These are phyloP conservation scores for Aspergillus oerlinghausenensis DNA, from an alignment of 2,329 filamentous ascomycete genomes.

Conservation along the genomic window DNA sequence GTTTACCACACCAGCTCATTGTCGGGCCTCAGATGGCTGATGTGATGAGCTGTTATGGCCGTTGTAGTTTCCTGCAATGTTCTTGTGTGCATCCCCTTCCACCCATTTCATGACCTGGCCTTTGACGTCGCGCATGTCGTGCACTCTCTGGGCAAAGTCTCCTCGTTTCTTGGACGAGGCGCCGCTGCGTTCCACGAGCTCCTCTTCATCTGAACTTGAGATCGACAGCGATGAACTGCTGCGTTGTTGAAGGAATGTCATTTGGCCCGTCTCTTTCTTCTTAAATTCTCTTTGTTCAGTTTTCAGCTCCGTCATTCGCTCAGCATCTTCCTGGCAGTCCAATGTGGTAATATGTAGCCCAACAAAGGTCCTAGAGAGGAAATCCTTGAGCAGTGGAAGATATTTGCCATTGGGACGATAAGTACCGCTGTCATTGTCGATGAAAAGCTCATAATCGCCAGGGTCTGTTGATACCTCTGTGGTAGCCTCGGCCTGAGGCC, in stretches of 20 bases:
- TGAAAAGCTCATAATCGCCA: slow-evolving; percentile 72
- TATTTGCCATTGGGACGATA: slow-evolving; percentile 80
- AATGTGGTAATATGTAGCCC: slow-evolving; percentile 70
- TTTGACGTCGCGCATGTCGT: slow-evolving; percentile 36
- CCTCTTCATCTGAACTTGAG: slow-evolving; percentile 56
- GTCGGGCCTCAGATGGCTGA: neutral
- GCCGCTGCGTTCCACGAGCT: slow-evolving; percentile 45
- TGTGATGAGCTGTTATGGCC: neutral
- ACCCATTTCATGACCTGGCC: slow-evolving; percentile 34
- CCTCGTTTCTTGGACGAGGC: slow-evolving; percentile 19
- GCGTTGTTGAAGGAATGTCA: slow-evolving; percentile 52
- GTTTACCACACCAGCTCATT: neutral
- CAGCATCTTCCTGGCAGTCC: slow-evolving; percentile 68
- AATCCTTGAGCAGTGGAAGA: slow-evolving; percentile 66
- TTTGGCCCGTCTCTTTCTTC: slow-evolving; percentile 55
- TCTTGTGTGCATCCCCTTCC: slow-evolving; percentile 23
- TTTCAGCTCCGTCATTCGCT: slow-evolving; percentile 71
- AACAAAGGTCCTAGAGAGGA: slow-evolving; percentile 68
- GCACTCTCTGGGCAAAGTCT: slow-evolving; percentile 25
- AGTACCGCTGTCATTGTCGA: slow-evolving; percentile 93
- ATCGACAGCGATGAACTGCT: slow-evolving; percentile 44
- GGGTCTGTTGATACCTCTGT: slow-evolving; percentile 50
- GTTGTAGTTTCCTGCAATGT: neutral
- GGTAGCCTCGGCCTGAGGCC: slow-evolving; percentile 34
- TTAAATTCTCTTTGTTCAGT: slow-evolving; percentile 68